Evolutionary conservation across 139 green algal genomes (phyloP), one percentile per base, ranked within the genome.

Genomic region (Chlorella sorokiniana): DNA sequence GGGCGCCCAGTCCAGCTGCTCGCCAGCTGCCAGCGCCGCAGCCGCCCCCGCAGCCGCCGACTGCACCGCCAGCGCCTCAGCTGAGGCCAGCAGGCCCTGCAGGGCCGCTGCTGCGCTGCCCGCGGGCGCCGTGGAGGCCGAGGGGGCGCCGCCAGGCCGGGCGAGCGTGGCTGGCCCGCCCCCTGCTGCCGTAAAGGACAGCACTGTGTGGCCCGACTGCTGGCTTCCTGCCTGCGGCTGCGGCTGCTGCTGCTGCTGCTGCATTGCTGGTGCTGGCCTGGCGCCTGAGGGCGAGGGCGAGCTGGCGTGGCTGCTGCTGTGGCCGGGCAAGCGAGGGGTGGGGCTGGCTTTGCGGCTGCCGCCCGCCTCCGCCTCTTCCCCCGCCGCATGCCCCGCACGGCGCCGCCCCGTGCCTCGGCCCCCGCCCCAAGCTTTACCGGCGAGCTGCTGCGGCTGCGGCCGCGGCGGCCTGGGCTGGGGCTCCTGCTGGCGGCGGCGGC

Each of bases 1-100:
- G 0, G 91, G 91, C 63, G 81, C 63, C 91, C 91, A 94, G 27
- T 85, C 62, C 29, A 80, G 74, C 74, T 68, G 61, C 78, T 93
- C 89, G 0, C 72, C 83, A 0, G 77, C 78, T 20, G 90, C 86
- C 83, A 91, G 85, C 64, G 86, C 52, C 5, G 44, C 29, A 2
- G 75, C 59, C n/a, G 75, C 75, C 29, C 59, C 11, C 8, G 59
- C 75, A 3, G 59, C 75, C 62, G 59, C n/a, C 25, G 54, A 35
- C 81, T 77, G 78, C 65, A 75, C 42, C 37, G 27, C 83, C 44
- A 84, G 37, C 7, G 74, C 31, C 45, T 82, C 68, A 8, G 76
- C 56, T 1, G 67, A 79, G 16, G 33, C 29, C 33, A 77, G 42
- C 33, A 79, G 54, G 27, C 11, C 54, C 31, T 81, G 64, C 23